Conservation (phyloP, 805 yeast genomes). For the Hanseniaspora pseudoguilliermondii region DNA sequence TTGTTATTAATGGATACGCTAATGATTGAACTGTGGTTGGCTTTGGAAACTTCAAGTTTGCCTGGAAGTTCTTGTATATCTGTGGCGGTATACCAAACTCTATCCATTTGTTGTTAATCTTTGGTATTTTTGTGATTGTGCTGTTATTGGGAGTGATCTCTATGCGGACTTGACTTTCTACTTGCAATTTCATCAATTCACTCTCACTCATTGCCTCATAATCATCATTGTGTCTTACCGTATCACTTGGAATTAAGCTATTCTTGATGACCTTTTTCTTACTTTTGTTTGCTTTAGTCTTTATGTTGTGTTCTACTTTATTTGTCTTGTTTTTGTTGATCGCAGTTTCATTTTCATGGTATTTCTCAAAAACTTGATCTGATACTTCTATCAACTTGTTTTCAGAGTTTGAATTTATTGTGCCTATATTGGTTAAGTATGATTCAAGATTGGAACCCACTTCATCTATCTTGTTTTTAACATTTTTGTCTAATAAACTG, state of each 20-base stretch:
- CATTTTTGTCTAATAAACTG: neutral
- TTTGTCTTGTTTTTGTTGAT: neutral
- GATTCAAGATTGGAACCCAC: neutral
- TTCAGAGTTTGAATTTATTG: neutral
- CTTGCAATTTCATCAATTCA: neutral
- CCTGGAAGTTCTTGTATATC: conserved; percentile 19
- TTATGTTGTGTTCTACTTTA: neutral
- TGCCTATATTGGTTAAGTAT: neutral
- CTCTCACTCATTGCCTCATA: neutral
- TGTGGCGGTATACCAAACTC: conserved; percentile 10
- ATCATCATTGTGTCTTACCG: neutral
- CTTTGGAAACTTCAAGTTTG: conserved; percentile 36
- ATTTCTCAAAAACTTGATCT: neutral
- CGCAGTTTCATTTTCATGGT: neutral
- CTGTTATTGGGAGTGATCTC: neutral
- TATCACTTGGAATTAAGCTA: too few species aligned
- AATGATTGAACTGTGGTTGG: conserved; percentile 90
- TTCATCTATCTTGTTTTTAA: neutral
- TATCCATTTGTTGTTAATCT: neutral
- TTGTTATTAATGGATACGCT: conserved; percentile 62
- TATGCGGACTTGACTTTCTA: conserved; percentile 4
- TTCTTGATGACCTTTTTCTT: neutral
- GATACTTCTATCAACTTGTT: neutral
- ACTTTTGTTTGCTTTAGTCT: neutral
- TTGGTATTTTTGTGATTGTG: neutral